Conservation (phyloP, 2,329 filamentous ascomycete genomes). For the Colletotrichum ledebouriae region DNA sequence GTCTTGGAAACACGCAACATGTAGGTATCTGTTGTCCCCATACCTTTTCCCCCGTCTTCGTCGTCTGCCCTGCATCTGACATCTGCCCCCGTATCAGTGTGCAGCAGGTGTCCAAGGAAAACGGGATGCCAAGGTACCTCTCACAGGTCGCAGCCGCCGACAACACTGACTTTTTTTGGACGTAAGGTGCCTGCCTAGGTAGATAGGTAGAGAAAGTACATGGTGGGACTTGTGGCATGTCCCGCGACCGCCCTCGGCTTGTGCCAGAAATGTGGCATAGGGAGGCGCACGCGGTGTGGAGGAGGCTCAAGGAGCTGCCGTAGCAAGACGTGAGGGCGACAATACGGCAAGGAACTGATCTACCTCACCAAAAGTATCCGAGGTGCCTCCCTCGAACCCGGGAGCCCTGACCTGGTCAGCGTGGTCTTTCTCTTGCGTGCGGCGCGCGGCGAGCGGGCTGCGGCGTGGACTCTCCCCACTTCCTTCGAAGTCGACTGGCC, state of each 20-base stretch:
- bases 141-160: constrained; percentile 33
- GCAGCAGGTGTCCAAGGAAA: constrained; percentile 19
- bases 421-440: constrained; percentile 28
- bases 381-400: constrained; percentile 36
- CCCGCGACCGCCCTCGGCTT: constrained; percentile 17
- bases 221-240: constrained; percentile 23
- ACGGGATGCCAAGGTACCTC: constrained; percentile 21
- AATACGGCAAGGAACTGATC: constrained; percentile 31
- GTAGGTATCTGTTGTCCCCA: constrained; percentile 11
- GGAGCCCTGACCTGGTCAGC: constrained; percentile 39
- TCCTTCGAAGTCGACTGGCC: constrained; percentile 24
- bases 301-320: constrained; percentile 8
- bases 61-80: constrained; percentile 18
- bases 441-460: constrained; percentile 5
- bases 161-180: constrained; percentile 1
- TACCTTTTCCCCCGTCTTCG: not conserved
- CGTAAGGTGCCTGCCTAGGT: no score
- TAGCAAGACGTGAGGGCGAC: constrained; percentile 7
- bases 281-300: no score
- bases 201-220: not conserved
- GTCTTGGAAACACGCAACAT: constrained; percentile 18
- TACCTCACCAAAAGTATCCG: constrained; percentile 22
- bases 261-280: no score
- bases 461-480: constrained; percentile 40
- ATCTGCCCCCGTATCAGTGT: constrained; percentile 22